Evolutionary conservation across 305 asterid species (phyloP).

Genomic region (Rubia tinctorum): DNA sequence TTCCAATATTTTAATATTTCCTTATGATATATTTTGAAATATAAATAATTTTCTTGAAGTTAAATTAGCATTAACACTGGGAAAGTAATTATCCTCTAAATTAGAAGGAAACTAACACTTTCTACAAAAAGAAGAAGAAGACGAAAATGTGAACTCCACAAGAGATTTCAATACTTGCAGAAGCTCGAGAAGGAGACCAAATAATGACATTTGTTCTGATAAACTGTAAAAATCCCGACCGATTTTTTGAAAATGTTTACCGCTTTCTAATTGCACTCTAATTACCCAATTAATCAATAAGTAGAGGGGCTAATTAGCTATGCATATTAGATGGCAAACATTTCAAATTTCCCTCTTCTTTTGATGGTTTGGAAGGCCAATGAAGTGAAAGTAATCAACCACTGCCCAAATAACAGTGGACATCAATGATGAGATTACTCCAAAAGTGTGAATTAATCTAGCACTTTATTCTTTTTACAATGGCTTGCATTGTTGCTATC

Average conservation of each 20-base stretch:
- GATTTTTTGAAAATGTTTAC: neutral
- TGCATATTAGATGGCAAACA: neutral
- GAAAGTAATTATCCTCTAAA: no score
- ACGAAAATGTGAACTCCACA: no score
- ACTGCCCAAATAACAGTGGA: neutral
- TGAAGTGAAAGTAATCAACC: neutral
- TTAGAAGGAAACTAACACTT: no score
- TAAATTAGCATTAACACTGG: no score
- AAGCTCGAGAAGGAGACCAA: conserved; percentile 10
- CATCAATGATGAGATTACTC: conserved; percentile 8
- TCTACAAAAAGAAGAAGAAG: no score
- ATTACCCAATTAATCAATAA: neutral
- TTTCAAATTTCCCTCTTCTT: neutral
- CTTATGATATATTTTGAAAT: no score
- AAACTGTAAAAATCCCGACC: conserved; percentile 23
- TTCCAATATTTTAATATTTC: no score
- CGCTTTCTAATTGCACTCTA: neutral
- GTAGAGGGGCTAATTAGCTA: neutral
- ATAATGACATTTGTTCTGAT: conserved; percentile 12
- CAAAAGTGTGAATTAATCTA: no score
- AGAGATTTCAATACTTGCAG: no score
- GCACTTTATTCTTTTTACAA: no score
- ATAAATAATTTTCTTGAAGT: no score
- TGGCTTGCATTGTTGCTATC: no score
- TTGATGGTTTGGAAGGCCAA: neutral